Base-by-base conservation (phyloP, 1,284 basidiomycete genomes). In the Cerioporus squamosus region DNA sequence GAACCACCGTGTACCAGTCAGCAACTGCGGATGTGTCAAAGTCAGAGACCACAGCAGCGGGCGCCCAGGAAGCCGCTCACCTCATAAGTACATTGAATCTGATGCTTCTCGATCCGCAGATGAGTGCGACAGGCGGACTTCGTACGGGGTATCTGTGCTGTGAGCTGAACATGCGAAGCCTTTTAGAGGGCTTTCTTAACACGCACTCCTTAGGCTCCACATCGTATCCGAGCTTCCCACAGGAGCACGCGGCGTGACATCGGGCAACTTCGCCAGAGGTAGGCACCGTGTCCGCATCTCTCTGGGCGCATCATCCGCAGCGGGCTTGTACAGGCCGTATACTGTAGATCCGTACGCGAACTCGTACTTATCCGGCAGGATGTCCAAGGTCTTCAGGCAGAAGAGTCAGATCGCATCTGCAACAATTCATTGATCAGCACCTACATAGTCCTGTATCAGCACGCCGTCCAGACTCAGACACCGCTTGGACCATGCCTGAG, bases 251-350 rank as follows among this genome's bases (percentile, higher is more conserved):
- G 36, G 48, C 36, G 22, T n/a, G 22, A 40, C 38, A 23, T 39
- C 40, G 20, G 26, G 22, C 31, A 26, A 22, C 36, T 38, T 49
- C 18, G 31, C 31, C 26, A 36, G 48, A 6, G 20, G 38, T 22
- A 50, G 36, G 38, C 40, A 40, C 23, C 38, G 38, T 50, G 36
- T 50, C 40, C 40, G 48, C 43, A 45, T 54, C 53, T 45, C 45
- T 36, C 20, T 42, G 38, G 44, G 44, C 44, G 52, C 44, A 53
- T 40, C 44, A 46, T 40, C 29, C 45, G 45, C 39, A 43, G 45
- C 24, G 44, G 38, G 38, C 38, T 43, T 38, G 29, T 47, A 38
- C 18, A 45, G 44, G 53, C 29, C 24, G 44, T 23, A 54, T 54
- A 44, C 44, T 42, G 18, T 33, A 26, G 33, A 3, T 36, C 33